Base-by-base conservation (phyloP, 371 early-diverging fungal species). In the Haplosporangium sp. region DNA sequence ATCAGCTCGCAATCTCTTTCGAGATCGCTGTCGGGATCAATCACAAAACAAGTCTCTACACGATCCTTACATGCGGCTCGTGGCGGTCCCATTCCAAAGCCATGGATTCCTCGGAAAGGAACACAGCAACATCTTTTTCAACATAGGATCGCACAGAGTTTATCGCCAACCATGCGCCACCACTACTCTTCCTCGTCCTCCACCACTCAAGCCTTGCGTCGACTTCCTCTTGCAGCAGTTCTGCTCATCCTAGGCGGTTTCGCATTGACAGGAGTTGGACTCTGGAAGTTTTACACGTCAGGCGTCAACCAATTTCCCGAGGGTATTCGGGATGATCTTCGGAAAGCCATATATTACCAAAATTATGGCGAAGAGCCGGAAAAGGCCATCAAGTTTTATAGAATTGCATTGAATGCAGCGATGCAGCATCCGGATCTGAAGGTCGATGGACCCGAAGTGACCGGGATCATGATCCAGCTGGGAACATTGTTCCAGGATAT, bases 401-500 rank as follows among this genome's bases (percentile, higher is more conserved):
- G 83, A 5, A 76, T 80, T 45, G 88, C 89, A 0, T 67, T 89
- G 10, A 76, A 79, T 1, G 70, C 84, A 9, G 91, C 86, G 0
- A 71, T 87, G 36, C 77, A 74, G 14, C 62, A 86, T 20, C 77
- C 82, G 6, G 85, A 86, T 62, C 53, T 90, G 51, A 84, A 83
- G 23, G 79, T 80, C 6, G 72, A 87, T 21, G 85, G 86, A 0
- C 85, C 87, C 0, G 87, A 87, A 12, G 81, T 90, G 29, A 89
- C 87, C 0, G 89, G 91, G 9, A 89, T 90, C 46, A 83, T 90
- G 85, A 89, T 90, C 58, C 91, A 88, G 51, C 59, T 86, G 8
- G 91, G 88, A 1, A 72, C 83, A 1, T 47, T 87, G 48, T 82
- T 87, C 20, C 86, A 88, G 58, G 73, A 75, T 3, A 52, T 87